Percentiles rank a stretch among this genome's conserved stretches.
Evolutionary conservation across 2,329 filamentous ascomycete genomes (phyloP).

Genomic region (Pezicula radicicola): DNA sequence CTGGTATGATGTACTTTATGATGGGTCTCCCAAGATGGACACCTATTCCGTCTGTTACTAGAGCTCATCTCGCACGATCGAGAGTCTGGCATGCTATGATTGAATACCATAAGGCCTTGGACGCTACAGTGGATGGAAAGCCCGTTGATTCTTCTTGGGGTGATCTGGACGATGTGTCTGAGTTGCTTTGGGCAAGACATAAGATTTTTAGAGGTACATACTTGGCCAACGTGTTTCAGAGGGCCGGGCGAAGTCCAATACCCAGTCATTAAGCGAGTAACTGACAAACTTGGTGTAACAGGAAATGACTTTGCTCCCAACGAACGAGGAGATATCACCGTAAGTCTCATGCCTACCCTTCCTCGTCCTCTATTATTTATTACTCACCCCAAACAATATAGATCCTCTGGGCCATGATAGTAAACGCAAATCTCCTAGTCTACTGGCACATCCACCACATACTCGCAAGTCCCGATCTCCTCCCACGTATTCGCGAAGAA

Average conservation of each 20-base stretch:
- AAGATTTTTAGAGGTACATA: constrained; percentile 32
- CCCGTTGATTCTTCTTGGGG: constrained; percentile 37
- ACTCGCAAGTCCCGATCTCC: constrained; percentile 35
- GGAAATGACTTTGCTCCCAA: constrained; percentile 31
- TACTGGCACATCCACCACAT: constrained; percentile 49
- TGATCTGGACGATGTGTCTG: constrained; percentile 45
- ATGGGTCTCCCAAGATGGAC: constrained; percentile 53
- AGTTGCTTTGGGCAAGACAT: constrained; percentile 39
- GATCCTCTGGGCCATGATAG: constrained; percentile 52
- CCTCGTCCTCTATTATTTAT: neutral
- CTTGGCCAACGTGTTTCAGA: neutral
- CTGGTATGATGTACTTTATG: constrained; percentile 48
- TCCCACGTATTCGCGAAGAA: constrained; percentile 40
- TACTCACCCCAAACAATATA: constrained; percentile 5
- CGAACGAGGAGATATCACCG: constrained; percentile 41
- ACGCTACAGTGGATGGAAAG: constrained; percentile 36
- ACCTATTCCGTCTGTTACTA: constrained; percentile 46
- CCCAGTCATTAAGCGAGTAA: constrained; percentile 15
- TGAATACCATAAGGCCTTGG: constrained; percentile 39
- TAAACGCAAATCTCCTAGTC: constrained; percentile 47
- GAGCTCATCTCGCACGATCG: constrained; percentile 43
- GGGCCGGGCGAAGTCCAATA: constrained; percentile 15
- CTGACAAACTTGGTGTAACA: constrained; percentile 8
- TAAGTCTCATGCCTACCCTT: constrained; percentile 7
- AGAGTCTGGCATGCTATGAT: constrained; percentile 37